Evolutionary conservation across 2,329 filamentous ascomycete genomes (phyloP), one percentile per base, ranked within the genome.

Genomic region (Sphaerulina musiva): DNA sequence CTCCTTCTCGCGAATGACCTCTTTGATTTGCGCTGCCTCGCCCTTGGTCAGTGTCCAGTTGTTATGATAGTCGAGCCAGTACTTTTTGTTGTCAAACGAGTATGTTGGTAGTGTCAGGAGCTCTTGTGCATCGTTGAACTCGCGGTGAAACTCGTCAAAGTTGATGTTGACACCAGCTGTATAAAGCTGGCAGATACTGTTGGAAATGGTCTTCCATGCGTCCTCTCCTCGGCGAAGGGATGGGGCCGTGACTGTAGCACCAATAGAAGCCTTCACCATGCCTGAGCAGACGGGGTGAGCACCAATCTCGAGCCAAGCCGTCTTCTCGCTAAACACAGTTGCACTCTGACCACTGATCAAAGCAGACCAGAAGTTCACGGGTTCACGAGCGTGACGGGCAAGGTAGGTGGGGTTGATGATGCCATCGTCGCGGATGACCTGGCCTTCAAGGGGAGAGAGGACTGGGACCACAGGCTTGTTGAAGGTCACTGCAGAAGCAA

Each of bases 1-100:
- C 49, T 62, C 56, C 59, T 65, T 68, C 60, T 73, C 72, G 43
- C 72, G 63, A 34, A 73, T 66, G 39, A 66, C 59, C 46, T 72
- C 68, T 52, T 68, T 68, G 51, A 69, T 66, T 62, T 62, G 59
- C 39, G 71, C 73, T 39, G 74, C 78, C 59, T 86, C 80, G 53
- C 77, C 84, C 75, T 90, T 90, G 57, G 78, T 82, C 38, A 89
- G 71, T 32, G 77, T 80, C 82, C 85, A 90, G 69, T 89, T 83
- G 57, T 87, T 84, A 58, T 78, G 75, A 68, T 87, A 87, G 66
- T 82, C 81, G 12, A 87, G 76, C 84, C 84, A 87, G 70, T 88
- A 87, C 61, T 80, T 82, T 75, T 88, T 87, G 59, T 80, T 73
- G 66, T 89, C 83, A 66, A 84, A 89, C 0, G 76, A 76, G 66